Evolutionary conservation across 139 green algal species (phyloP).

Genomic region (Chlorella vulgaris): DNA sequence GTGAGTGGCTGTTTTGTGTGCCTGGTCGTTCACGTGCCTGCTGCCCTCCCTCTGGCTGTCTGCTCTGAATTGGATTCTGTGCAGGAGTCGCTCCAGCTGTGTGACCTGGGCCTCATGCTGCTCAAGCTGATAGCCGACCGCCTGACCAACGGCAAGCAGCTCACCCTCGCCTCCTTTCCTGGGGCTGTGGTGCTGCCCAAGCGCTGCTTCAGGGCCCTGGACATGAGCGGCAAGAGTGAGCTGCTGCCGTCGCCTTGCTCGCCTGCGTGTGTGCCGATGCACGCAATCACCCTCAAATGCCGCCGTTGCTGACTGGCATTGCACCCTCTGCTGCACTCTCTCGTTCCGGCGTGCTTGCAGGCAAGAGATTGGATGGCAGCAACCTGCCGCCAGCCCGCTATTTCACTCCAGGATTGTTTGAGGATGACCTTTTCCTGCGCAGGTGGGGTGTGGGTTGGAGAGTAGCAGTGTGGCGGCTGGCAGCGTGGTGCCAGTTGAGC

Average conservation of each 20-base stretch:
- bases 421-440: constrained; percentile 33
- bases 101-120: constrained; percentile 52
- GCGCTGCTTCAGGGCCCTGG: constrained; percentile 29
- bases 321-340: neutral
- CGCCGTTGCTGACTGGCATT: neutral
- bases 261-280: neutral
- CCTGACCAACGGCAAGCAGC: constrained; percentile 8
- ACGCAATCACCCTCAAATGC: neutral
- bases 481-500: neutral
- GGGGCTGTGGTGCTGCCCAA: constrained; percentile 37
- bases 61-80: too few species aligned
- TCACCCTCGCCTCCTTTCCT: constrained; percentile 27
- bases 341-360: neutral
- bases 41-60: too few species aligned
- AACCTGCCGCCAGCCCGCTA: neutral
- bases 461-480: neutral
- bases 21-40: too few species aligned
- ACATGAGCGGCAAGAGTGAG: constrained; percentile 24
- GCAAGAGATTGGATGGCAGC: constrained; percentile 26
- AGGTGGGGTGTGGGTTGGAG: neutral
- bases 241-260: neutral
- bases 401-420: neutral
- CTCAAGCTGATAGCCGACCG: constrained; percentile 24
- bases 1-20: too few species aligned
- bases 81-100: constrained; percentile 48